Conservation (phyloP, 768 basidiomycete species). For the Hygrophoropsis aurantiaca region DNA sequence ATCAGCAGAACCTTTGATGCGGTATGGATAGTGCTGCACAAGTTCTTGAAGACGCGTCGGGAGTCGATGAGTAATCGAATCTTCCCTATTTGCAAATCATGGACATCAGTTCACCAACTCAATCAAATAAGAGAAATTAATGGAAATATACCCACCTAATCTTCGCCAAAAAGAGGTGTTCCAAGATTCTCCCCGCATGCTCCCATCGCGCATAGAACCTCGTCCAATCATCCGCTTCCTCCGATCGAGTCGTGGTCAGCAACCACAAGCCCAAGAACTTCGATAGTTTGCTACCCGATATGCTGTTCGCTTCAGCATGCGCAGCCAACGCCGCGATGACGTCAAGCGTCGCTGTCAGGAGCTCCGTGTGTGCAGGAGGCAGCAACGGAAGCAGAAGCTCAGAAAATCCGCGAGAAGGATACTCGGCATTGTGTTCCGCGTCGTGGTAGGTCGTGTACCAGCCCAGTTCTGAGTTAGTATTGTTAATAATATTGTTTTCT, state of each 20-base stretch:
- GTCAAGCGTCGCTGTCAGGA: slow-evolving; percentile 58
- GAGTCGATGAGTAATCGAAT: slow-evolving; percentile 53
- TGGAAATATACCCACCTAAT: slow-evolving; percentile 54
- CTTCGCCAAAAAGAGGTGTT: slow-evolving; percentile 73
- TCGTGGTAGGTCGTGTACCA: slow-evolving; percentile 72
- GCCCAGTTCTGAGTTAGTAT: slow-evolving; percentile 47
- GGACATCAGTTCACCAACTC: background rate
- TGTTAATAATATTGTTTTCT: too few relatives aligned
- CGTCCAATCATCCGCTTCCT: slow-evolving; percentile 56
- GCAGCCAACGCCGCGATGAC: slow-evolving; percentile 70
- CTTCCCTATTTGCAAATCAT: slow-evolving; percentile 50
- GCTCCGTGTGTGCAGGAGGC: slow-evolving; percentile 54
- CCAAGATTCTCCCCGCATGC: slow-evolving; percentile 64
- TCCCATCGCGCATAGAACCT: slow-evolving; percentile 78
- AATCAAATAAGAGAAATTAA: background rate
- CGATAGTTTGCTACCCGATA: slow-evolving; percentile 75
- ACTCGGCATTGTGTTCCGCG: slow-evolving; percentile 58
- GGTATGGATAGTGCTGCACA: slow-evolving; percentile 68
- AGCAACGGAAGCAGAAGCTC: slow-evolving; percentile 59
- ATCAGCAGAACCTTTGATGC: slow-evolving; percentile 24
- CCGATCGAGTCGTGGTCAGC: slow-evolving; percentile 46
- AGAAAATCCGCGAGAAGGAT: slow-evolving; percentile 64
- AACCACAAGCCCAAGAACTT: slow-evolving; percentile 78
- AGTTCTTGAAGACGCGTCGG: slow-evolving; percentile 72
- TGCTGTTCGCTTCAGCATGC: slow-evolving; percentile 69